phyloP scores from a whole-genome alignment of 2,329 filamentous ascomycete species.

The Huntiella bhutanensis region DNA sequence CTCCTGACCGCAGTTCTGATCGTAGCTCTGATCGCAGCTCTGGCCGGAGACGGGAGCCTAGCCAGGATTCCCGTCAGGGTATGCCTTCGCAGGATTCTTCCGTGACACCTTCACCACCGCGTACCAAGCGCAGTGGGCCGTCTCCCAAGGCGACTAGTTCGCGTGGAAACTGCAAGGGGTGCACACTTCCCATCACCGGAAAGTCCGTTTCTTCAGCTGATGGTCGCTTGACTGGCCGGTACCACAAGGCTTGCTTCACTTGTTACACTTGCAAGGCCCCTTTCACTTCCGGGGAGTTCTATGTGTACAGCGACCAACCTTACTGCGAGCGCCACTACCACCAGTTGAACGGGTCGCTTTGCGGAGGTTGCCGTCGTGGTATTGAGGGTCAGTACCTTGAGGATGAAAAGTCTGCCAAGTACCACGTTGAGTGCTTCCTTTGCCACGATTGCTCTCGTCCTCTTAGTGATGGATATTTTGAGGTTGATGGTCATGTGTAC shows the following conservation, averaged over 20 bases:
- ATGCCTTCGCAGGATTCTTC: slow-evolving; percentile 1
- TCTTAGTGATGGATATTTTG: slow-evolving; percentile 74
- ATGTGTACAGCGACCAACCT: slow-evolving; percentile 70
- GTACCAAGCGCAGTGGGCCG: slow-evolving; percentile 5
- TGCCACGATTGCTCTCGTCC: slow-evolving; percentile 60
- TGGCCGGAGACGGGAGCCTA: background rate
- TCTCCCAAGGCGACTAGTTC: slow-evolving; percentile 18
- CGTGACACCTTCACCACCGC: slow-evolving; percentile 8
- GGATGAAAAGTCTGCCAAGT: slow-evolving; percentile 58
- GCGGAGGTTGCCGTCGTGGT: slow-evolving; percentile 57
- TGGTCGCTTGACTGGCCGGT: slow-evolving; percentile 75
- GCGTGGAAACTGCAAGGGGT: slow-evolving; percentile 70
- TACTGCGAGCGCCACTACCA: slow-evolving; percentile 92
- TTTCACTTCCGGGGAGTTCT: slow-evolving; percentile 79
- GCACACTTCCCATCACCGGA: slow-evolving; percentile 56
- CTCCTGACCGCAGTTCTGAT: background rate
- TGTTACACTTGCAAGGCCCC: slow-evolving; percentile 67
- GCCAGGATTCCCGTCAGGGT: background rate
- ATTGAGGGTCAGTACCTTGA: slow-evolving; percentile 92
- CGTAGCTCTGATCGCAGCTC: background rate
- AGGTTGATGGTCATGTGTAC: slow-evolving; percentile 60
- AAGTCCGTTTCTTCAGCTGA: slow-evolving; percentile 92
- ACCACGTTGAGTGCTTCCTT: slow-evolving; percentile 71
- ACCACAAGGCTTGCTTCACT: slow-evolving; percentile 88
- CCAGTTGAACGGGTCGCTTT: slow-evolving; percentile 72